Base-by-base conservation (phyloP, 2,329 filamentous ascomycete genomes). In the Cordyceps pruinosa region DNA sequence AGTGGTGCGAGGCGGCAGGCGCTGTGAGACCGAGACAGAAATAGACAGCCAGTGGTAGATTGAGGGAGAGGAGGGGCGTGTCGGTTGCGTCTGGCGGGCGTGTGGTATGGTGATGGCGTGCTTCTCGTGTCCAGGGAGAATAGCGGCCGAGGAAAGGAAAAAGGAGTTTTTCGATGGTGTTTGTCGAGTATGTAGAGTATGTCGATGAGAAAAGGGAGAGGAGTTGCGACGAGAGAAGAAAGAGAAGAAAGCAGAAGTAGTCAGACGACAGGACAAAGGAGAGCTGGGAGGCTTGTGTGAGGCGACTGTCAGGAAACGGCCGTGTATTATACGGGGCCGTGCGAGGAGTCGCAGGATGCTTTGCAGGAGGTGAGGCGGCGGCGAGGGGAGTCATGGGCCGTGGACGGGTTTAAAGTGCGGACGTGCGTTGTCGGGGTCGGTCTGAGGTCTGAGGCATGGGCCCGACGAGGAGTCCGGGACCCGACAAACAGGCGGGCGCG, bases 291-390 rank as follows among this genome's bases (percentile, higher is more conserved):
- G 28, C n/a, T n/a, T 15, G 26, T 34, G 39, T 5, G n/a, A 46
- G 26, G 44, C 44, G 44, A 46, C 32, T 19, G 44, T 12, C 15
- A 13, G 44, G 26, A 49, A 30, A 34, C 21, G 41, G 6, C 21
- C 12, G n/a, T 34, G 28, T 54, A 26, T 45, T 54, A 45, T 54
- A 54, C 23, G 30, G 28, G 56, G 56, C 26, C 47, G 45, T 50
- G 56, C 48, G 49, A 44, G 41, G 34, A 34, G 48, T 32, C 6
- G 50, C 25, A 28, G 45, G 30, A 19, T n/a, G n/a, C n/a, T n/a
- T n/a, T n/a, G n/a, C n/a, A 28, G 35, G 19, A 49, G 47, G n/a
- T n/a, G 47, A 35, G 32, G 30, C 15, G 51, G 51, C 41, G 50
- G 28, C 15, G 21, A 25, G 50, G 6, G 45, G 39, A 53, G 50